These are phyloP conservation scores for Isoetes taiwanensis DNA, from an alignment of 75 land plant genomes.

Conservation along the genomic window DNA sequence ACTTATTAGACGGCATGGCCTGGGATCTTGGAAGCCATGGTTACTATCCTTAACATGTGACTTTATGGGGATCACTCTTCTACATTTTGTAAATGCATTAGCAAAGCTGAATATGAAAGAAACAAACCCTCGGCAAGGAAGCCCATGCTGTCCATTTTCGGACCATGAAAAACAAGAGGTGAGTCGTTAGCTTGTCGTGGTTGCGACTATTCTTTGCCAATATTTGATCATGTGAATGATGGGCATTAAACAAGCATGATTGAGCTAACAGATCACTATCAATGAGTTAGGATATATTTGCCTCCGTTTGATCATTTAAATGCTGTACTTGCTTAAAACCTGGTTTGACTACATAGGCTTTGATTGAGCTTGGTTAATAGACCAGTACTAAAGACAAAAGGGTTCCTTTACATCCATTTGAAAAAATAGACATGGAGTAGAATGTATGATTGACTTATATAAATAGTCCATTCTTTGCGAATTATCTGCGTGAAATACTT, in stretches of 20 bases:
- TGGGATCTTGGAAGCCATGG: constrained; percentile 89
- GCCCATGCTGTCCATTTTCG: constrained; percentile 15
- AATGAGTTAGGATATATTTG: not conserved
- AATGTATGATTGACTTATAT: not conserved
- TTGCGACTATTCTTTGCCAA: not conserved
- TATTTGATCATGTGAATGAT: not conserved
- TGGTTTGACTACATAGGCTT: not conserved
- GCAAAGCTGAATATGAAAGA: not conserved
- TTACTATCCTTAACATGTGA: constrained; percentile 60
- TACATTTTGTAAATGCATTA: constrained; percentile 20
- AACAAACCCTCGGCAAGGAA: not conserved
- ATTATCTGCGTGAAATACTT: not conserved
- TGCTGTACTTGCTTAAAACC: not conserved
- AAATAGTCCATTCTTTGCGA: not conserved
- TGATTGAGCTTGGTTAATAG: constrained; percentile 4
- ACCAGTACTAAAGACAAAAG: constrained; percentile 7
- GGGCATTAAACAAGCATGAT: not conserved
- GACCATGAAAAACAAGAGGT: constrained; percentile 53
- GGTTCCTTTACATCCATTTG: not conserved
- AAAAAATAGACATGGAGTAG: not conserved
- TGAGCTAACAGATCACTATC: not conserved
- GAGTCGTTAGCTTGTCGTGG: not conserved
- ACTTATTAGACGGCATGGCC: constrained; percentile 73
- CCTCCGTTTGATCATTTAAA: not conserved
- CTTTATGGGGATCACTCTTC: constrained; percentile 36